These are phyloP conservation scores for Antitrichia curtipendula DNA, from an alignment of 225 moss, liverwort and hornwort genomes.

Conservation along the genomic window DNA sequence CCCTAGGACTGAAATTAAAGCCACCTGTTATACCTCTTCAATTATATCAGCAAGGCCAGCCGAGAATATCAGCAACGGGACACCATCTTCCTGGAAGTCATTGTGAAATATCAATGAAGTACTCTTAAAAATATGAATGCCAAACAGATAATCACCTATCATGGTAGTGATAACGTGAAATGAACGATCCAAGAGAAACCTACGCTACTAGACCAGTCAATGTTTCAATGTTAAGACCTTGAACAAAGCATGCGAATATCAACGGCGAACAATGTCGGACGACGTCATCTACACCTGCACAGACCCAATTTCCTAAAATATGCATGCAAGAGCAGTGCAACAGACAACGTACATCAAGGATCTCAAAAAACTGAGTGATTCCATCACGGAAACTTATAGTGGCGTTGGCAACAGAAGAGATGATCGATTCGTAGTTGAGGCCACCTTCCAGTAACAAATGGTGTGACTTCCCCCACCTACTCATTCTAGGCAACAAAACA, in stretches of 20 bases:
- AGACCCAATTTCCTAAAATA: neutral
- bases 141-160: neutral
- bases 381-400: constrained; percentile 60
- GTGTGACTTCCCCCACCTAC: constrained; percentile 83
- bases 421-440: constrained; percentile 49
- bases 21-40: constrained; percentile 35
- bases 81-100: constrained; percentile 35
- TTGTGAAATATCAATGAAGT: neutral
- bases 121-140: neutral
- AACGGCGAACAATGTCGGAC: neutral
- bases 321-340: neutral
- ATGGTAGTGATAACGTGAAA: neutral
- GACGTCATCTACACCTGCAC: neutral
- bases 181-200: neutral
- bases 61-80: constrained; percentile 70
- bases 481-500: constrained; percentile 31
- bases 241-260: neutral
- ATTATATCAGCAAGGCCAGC: constrained; percentile 82
- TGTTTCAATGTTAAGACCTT: neutral
- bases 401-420: constrained; percentile 46
- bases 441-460: constrained; percentile 69
- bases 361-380: constrained; percentile 55
- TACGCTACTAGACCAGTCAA: neutral
- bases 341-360: constrained; percentile 42
- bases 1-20: no score